A percentile compares a stretch with the other conserved stretches of the same genome.
Conservation (phyloP, 2,329 filamentous ascomycete genomes). For the Bimuria novae-zelandiae region DNA sequence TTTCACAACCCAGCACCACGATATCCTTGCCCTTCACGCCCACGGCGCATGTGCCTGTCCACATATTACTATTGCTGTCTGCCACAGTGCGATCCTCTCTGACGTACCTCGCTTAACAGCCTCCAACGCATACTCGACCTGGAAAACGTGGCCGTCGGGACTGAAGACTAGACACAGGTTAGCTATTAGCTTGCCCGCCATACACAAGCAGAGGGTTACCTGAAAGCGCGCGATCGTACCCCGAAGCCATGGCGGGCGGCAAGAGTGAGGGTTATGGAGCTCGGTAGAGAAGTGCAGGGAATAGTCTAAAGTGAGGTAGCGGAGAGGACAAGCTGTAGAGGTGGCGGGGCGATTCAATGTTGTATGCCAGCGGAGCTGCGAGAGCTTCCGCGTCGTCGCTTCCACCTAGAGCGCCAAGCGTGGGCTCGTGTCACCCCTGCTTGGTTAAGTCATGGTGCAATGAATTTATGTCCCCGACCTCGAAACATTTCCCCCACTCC, state of each 20-base stretch:
- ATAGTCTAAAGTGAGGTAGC: background rate
- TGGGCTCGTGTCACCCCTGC: conserved; percentile 31
- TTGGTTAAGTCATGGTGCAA: conserved; percentile 33
- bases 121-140: conserved; percentile 98
- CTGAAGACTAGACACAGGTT: conserved; percentile 78
- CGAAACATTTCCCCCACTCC: conserved; percentile 24
- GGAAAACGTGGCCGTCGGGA: conserved; percentile 99
- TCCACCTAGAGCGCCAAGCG: conserved; percentile 42
- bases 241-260: conserved; percentile 73
- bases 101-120: conserved; percentile 93
- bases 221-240: conserved; percentile 98
- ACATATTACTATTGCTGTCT: conserved; percentile 19
- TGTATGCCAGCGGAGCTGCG: conserved; percentile 38
- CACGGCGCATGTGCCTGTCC: conserved; percentile 88
- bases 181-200: conserved; percentile 32
- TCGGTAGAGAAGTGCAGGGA: conserved; percentile 1
- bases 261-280: background rate
- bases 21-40: conserved; percentile 95
- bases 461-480: conserved; percentile 20
- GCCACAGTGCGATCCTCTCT: background rate
- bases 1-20: conserved; percentile 96
- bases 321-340: conserved; percentile 14
- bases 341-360: conserved; percentile 22
- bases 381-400: conserved; percentile 47
- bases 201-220: conserved; percentile 63